A percentile compares a stretch with the other conserved stretches of the same genome.
Conservation (phyloP, 805 yeast species). For the Myxozyma neglecta region DNA sequence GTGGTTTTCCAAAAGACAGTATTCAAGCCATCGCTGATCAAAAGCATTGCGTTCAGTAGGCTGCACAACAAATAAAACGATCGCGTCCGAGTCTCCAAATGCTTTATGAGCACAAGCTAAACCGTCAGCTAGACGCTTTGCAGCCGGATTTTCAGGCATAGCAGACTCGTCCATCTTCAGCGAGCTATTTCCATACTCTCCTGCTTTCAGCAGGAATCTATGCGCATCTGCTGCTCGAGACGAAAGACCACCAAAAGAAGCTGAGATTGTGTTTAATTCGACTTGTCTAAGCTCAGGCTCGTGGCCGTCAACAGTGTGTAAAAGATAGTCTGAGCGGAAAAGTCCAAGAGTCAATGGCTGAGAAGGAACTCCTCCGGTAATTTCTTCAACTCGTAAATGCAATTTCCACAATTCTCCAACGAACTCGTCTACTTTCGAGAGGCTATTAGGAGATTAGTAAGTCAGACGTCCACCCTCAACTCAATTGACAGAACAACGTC, state of each 20-base stretch:
- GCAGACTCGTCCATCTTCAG: constrained; percentile 32
- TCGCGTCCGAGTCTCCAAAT: constrained; percentile 46
- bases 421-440: constrained; percentile 64
- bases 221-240: constrained; percentile 78
- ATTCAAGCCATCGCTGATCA: constrained; percentile 88
- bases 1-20: constrained; percentile 55
- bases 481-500: background rate
- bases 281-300: constrained; percentile 71
- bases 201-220: constrained; percentile 43
- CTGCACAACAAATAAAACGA: constrained; percentile 78
- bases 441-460: constrained; percentile 43
- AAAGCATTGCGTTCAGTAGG: constrained; percentile 83
- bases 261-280: constrained; percentile 94
- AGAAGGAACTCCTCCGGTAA: constrained; percentile 47
- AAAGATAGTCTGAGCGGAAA: constrained; percentile 87
- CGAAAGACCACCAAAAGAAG: constrained; percentile 90
- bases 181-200: constrained; percentile 5
- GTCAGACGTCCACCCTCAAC: background rate
- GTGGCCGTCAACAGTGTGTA: constrained; percentile 49
- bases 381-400: constrained; percentile 49
- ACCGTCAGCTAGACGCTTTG: constrained; percentile 61
- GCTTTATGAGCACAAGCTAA: constrained; percentile 63
- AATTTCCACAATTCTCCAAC: constrained; percentile 75
- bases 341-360: constrained; percentile 78
- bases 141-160: constrained; percentile 70